Evolutionary conservation across 1,139 yeast species (phyloP).

Genomic region (Magnusiomyces paraingens): DNA sequence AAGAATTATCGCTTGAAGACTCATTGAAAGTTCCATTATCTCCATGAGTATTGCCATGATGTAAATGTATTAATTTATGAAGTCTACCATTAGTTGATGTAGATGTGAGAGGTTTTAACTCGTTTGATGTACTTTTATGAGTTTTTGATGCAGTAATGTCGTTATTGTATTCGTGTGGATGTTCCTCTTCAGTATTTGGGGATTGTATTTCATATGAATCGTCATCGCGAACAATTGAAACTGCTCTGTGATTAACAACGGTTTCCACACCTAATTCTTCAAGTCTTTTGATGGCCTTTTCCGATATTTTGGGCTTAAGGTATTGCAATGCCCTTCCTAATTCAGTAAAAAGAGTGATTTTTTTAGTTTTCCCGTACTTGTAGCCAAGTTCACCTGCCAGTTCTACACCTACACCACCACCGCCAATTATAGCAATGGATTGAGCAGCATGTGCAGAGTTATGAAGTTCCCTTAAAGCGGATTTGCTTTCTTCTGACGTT

Average conservation of each 20-base stretch:
- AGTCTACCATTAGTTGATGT: too few species aligned
- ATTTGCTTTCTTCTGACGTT: constrained; percentile 11
- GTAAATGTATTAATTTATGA: too few species aligned
- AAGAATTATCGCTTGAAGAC: too few species aligned
- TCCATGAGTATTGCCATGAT: too few species aligned
- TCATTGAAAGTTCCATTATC: too few species aligned
- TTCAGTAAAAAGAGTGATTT: constrained; percentile 13
- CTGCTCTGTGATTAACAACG: constrained; percentile 6
- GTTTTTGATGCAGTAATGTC: too few species aligned
- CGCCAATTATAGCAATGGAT: constrained; percentile 23
- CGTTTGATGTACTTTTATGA: too few species aligned
- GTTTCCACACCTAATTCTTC: constrained; percentile 12
- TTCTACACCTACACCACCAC: constrained; percentile 27
- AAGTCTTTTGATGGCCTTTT: constrained; percentile 12
- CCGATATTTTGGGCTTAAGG: constrained; percentile 10
- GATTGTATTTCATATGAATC: too few species aligned
- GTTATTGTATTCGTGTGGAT: too few species aligned
- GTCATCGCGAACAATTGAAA: neutral
- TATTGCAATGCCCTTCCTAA: constrained; percentile 11
- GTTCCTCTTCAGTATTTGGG: too few species aligned
- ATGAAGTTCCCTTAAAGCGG: constrained; percentile 10
- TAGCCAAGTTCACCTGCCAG: constrained; percentile 24
- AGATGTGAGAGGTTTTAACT: too few species aligned
- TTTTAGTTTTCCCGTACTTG: constrained; percentile 19
- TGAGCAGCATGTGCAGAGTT: constrained; percentile 12